Percentiles rank a stretch among this genome's conserved stretches.
These are phyloP conservation scores for Scutellaria galericulata DNA, from an alignment of 257 asterid species.

Conservation along the genomic window DNA sequence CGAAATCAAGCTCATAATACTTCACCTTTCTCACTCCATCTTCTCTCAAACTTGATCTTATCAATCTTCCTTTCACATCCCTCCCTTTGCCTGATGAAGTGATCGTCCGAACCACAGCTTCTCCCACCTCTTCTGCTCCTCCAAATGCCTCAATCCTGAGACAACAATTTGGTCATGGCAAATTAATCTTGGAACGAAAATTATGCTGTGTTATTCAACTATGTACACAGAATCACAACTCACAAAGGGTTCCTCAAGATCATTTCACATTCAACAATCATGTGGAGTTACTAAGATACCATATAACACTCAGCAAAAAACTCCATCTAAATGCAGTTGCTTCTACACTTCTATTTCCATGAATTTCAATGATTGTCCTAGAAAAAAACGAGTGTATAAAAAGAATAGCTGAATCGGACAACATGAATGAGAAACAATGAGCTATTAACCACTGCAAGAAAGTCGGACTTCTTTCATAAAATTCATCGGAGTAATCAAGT, in stretches of 20 bases:
- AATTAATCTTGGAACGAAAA: neutral
- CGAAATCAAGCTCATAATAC: constrained; percentile 74
- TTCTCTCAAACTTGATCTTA: constrained; percentile 57
- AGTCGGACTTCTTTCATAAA: neutral
- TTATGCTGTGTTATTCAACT: constrained; percentile 5
- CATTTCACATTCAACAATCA: neutral
- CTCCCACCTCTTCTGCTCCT: constrained; percentile 80
- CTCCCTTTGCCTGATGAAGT: constrained; percentile 52
- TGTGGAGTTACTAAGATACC: constrained; percentile 1
- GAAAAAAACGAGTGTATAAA: neutral
- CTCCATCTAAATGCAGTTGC: neutral
- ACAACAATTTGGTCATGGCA: neutral
- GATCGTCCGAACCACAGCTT: constrained; percentile 57
- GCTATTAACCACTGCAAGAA: neutral
- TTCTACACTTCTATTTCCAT: neutral
- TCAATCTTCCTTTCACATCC: constrained; percentile 57
- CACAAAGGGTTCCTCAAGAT: neutral
- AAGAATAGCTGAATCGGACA: neutral
- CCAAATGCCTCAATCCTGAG: constrained; percentile 85
- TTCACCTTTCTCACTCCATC: constrained; percentile 51
- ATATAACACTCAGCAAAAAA: neutral
- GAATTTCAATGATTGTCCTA: neutral
- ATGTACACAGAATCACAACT: neutral
- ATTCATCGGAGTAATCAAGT: neutral
- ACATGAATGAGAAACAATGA: neutral